These are phyloP conservation scores for Podospora comata DNA, from an alignment of 495 filamentous ascomycete genomes.

Conservation along the genomic window DNA sequence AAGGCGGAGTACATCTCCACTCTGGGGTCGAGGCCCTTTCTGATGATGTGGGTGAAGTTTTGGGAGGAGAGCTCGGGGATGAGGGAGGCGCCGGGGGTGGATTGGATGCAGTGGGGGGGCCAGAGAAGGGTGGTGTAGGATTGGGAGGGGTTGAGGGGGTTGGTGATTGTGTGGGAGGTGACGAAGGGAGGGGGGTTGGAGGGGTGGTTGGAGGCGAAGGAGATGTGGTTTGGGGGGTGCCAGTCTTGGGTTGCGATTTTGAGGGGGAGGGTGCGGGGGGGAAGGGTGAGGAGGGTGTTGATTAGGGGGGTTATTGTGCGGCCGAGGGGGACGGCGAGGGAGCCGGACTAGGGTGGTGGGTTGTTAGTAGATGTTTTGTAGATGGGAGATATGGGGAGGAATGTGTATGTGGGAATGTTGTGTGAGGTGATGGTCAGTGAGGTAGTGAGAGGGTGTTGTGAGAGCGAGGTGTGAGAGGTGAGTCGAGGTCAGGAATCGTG, in stretches of 20 bases:
- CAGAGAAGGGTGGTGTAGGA: conserved; percentile 69
- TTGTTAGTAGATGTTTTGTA: conserved; percentile 16
- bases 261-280: conserved; percentile 54
- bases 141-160: conserved; percentile 63
- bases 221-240: conserved; percentile 82
- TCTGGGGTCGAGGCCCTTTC: conserved; percentile 70
- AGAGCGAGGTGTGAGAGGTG: background rate
- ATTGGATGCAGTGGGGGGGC: conserved; percentile 85
- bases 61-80: conserved; percentile 65
- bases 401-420: background rate
- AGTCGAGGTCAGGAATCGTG: background rate
- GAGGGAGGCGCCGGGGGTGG: conserved; percentile 68
- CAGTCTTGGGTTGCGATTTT: conserved; percentile 86
- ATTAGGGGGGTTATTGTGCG: conserved; percentile 65
- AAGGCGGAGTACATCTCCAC: conserved; percentile 95
- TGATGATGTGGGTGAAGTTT: conserved; percentile 60
- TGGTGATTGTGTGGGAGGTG: conserved; percentile 59
- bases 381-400: background rate
- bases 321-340: conserved; percentile 72
- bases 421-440: background rate
- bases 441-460: background rate
- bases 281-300: conserved; percentile 70
- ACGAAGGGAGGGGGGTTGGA: conserved; percentile 53
- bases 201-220: conserved; percentile 77
- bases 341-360: conserved; percentile 59